Conservation (phyloP, 2,329 filamentous ascomycete species). For the Beauveria sp. region DNA sequence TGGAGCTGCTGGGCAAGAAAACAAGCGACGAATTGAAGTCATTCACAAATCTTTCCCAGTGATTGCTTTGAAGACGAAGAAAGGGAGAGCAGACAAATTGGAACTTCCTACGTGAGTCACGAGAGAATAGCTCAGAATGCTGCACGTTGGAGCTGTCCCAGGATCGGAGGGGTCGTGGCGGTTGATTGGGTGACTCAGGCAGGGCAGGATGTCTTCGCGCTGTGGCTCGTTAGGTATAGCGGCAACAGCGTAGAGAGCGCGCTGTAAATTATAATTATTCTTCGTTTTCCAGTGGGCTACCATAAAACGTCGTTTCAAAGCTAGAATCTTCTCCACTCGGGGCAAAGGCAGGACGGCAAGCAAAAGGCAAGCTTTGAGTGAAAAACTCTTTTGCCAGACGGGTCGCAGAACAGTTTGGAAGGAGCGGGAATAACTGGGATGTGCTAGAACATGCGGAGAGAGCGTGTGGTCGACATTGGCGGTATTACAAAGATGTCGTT, state of each 20-base stretch:
- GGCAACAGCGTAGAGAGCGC: background rate
- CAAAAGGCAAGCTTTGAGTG: background rate
- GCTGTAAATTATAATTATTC: background rate
- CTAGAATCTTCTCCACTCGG: background rate
- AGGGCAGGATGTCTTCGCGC: too few relatives aligned
- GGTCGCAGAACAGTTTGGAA: background rate
- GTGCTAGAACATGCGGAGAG: background rate
- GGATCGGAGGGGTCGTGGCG: conserved; percentile 1
- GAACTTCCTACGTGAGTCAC: conserved; percentile 5
- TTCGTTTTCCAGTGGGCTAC: too few relatives aligned
- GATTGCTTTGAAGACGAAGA: background rate
- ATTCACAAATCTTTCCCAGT: conserved; percentile 1
- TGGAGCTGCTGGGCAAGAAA: background rate
- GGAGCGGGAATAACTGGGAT: background rate
- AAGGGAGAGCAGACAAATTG: background rate
- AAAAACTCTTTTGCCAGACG: background rate
- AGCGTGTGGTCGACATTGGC: background rate
- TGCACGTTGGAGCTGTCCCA: background rate
- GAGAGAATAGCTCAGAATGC: background rate
- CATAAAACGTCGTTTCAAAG: background rate
- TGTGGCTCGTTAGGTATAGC: too few relatives aligned
- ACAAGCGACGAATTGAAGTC: conserved; percentile 2
- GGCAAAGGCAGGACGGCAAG: background rate
- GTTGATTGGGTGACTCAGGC: conserved; percentile 6
- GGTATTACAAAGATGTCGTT: background rate